Evolutionary conservation across 192 early-diverging fungal species (phyloP), one percentile per base, ranked within the genome.

Genomic region (Backusella australiensis): DNA sequence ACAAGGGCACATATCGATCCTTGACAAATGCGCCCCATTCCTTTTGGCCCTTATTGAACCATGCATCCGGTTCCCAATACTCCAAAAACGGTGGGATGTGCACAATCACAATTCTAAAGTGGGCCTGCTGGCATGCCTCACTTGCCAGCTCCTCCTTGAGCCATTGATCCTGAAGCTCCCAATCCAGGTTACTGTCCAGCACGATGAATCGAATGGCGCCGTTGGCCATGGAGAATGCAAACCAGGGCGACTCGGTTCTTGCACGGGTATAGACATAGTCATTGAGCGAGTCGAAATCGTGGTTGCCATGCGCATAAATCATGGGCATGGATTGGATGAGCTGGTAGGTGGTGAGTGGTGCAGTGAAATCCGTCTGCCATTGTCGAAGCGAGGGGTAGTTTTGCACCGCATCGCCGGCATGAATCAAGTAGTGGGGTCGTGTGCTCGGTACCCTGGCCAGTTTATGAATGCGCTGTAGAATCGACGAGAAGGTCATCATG

Each of bases 11-110:
- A 72, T 88, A 94, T 23, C 90, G 86, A 3, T 88, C 75, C 34
- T 89, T 82, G 0, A 94, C 80, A 79, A 93, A 91, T 34, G 87
- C 83, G 11, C 91, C 91, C 93, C 93, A 94, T 69, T 91, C 83
- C 69, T 86, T 88, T 68, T 94, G 88, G 39, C 86, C 82, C 65
- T 88, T 85, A n/a, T 89, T 75, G 69, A 86, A 84, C 93, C 93
- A 94, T 0, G 88, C 78, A 53, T 84, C 81, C 17, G 91, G 89
- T 36, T 93, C 88, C 93, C 93, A 94, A 80, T 87, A 94, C 77
- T 94, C 91, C 7, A 92, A 83, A 42, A 87, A 94, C 3, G 93
- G 93, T 59, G 93, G 92, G 9, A 94, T 88, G 65, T 94, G 93
- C 4, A 94, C 87, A 38, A 91, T 78, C 4, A 94, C 87, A 32